These are phyloP conservation scores for Tolypocladium album DNA, from an alignment of 2,329 filamentous ascomycete genomes.

Conservation along the genomic window DNA sequence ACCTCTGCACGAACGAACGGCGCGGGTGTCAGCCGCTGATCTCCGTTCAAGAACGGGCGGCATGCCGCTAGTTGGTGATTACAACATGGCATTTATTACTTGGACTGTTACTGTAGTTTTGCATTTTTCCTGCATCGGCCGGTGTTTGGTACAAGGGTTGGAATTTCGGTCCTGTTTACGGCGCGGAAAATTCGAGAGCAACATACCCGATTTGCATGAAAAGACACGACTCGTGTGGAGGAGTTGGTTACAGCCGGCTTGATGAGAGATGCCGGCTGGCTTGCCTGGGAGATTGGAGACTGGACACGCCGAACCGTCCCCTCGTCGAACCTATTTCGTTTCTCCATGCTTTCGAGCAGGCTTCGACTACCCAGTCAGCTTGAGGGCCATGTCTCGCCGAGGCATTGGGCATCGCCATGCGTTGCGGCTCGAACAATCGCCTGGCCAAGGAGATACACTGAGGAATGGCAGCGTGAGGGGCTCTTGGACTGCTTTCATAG, in stretches of 20 bases:
- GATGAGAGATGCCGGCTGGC: conserved; percentile 1
- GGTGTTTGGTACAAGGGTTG: conserved; percentile 12
- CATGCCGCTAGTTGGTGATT: conserved; percentile 1
- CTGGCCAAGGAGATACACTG: not conserved
- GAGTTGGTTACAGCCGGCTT: conserved; percentile 9
- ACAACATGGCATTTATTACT: conserved; percentile 1
- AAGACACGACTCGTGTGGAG: conserved; percentile 5
- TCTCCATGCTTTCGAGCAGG: not conserved
- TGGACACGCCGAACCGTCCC: not conserved
- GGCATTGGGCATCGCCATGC: not conserved
- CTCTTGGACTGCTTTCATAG: not conserved
- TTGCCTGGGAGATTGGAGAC: not conserved
- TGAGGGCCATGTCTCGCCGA: not conserved
- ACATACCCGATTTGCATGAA: conserved; percentile 17
- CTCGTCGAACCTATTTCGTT: not conserved
- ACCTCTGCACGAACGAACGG: conserved; percentile 20
- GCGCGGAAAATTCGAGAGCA: conserved; percentile 9
- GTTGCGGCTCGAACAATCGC: not conserved
- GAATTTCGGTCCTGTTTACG: conserved; percentile 10
- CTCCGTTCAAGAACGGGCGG: not conserved
- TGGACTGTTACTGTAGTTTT: conserved; percentile 6
- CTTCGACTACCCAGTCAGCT: not conserved
- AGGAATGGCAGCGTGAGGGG: not conserved
- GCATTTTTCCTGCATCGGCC: conserved; percentile 14
- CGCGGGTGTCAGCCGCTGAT: conserved; percentile 11